Percentiles rank a stretch among this genome's conserved stretches.
These are phyloP conservation scores for Tolypocladium ophioglossoides DNA, from an alignment of 2,329 filamentous ascomycete genomes.

Conservation along the genomic window DNA sequence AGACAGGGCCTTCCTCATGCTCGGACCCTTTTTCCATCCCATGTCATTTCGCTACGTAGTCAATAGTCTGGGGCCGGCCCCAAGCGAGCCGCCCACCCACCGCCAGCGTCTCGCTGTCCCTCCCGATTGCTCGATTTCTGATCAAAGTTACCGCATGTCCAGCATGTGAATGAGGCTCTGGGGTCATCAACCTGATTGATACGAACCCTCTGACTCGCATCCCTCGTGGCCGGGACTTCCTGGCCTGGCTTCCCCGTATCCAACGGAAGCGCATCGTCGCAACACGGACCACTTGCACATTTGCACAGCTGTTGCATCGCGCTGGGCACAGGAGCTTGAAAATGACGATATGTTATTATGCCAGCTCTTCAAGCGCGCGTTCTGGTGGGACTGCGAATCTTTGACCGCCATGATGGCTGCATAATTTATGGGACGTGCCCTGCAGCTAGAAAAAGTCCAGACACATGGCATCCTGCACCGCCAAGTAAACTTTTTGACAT, in stretches of 20 bases:
- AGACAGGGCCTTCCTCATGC: neutral
- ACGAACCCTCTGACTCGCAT: neutral
- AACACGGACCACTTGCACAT: neutral
- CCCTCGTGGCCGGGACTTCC: neutral
- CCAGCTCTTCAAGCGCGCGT: neutral
- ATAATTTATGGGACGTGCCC: constrained; percentile 19
- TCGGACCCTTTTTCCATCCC: constrained; percentile 3
- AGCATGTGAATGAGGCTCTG: neutral
- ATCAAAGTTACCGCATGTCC: constrained; percentile 10
- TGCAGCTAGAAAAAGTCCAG: constrained; percentile 12
- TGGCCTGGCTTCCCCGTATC: neutral
- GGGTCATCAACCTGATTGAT: neutral
- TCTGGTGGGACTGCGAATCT: neutral
- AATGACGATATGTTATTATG: neutral
- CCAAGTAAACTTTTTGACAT: neutral
- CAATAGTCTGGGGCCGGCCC: constrained; percentile 1
- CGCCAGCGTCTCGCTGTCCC: neutral
- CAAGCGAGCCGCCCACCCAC: neutral
- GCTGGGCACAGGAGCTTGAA: neutral
- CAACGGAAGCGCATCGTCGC: neutral
- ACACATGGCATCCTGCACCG: neutral
- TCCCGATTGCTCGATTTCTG: constrained; percentile 2
- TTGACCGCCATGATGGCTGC: constrained; percentile 16
- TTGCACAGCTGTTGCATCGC: neutral
- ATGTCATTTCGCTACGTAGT: constrained; percentile 21